phyloP scores from a whole-genome alignment of 2,329 filamentous ascomycete genomes.

The Cercospora sp. region DNA sequence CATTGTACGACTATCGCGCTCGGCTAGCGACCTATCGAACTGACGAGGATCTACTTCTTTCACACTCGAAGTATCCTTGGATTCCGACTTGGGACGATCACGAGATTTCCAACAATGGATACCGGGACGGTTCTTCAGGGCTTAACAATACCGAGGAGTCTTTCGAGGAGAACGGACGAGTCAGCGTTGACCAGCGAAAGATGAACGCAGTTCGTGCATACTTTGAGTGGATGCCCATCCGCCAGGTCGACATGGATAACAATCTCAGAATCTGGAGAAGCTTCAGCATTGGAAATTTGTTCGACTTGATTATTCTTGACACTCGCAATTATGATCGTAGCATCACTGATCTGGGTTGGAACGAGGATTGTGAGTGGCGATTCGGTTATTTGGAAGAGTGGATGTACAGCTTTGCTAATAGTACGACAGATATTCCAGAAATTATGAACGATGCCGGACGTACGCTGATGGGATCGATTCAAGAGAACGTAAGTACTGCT shows the following conservation, averaged over 20 bases:
- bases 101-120: constrained; percentile 46
- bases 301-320: constrained; percentile 48
- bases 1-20: constrained; percentile 48
- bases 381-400: not conserved
- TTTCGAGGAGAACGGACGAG: constrained; percentile 42
- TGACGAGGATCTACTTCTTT: constrained; percentile 44
- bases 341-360: constrained; percentile 42
- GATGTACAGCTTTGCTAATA: constrained; percentile 5
- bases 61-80: constrained; percentile 46
- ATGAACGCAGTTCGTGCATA: constrained; percentile 49
- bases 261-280: constrained; percentile 47
- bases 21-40: constrained; percentile 45
- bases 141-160: constrained; percentile 49
- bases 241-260: constrained; percentile 49
- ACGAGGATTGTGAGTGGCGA: constrained; percentile 15
- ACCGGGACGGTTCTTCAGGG: constrained; percentile 42
- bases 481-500: constrained; percentile 25
- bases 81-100: constrained; percentile 45
- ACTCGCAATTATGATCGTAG: constrained; percentile 47
- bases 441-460: constrained; percentile 35
- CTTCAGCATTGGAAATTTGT: constrained; percentile 45
- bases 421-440: constrained; percentile 14
- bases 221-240: constrained; percentile 48
- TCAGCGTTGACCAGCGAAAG: constrained; percentile 48
- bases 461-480: constrained; percentile 31